Base-by-base conservation (phyloP, 208 protist genomes). In the Trypanosoma brucei region DNA sequence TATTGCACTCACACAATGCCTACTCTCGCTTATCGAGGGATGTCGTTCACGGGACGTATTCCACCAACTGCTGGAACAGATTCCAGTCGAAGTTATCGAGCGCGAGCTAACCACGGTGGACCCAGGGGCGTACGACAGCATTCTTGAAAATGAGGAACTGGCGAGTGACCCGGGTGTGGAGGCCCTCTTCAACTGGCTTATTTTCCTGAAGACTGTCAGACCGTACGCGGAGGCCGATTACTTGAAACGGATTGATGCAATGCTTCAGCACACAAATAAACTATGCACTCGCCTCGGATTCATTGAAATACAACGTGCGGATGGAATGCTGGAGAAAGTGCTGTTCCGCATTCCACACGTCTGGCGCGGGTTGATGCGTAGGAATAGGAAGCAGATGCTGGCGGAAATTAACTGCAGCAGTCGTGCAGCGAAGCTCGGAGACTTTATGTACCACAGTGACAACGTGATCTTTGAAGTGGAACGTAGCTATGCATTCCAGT, bases 381-480 rank as follows among this genome's bases (percentile, higher is more conserved):
- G 80, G 46, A 78, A 76, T 50, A 86, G 84, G 70, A 72, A 89
- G 44, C 62, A 72, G 64, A 63, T 95, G 39, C 74, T 95, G 30
- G 91, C 83, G 85, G 53, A 61, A 30, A 77, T 92, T 8, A 84
- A 92, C 65, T 79, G 88, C 58, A 88, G 76, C 30, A 91, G 78
- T 62, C 76, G 83, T 6, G 70, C 76, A 44, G 86, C 81, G 13
- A 91, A 91, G 63, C 65, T 95, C n/a, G 62, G 75, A 34, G 88
- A 91, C 55, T 92, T 95, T 59, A n/a, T 91, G 9, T 77, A 92
- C 67, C 83, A 76, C 55, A 75, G 74, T 14, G 84, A 92, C 55
- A 85, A 89, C 61, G 48, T 95, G 30, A 95, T 95, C 49, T 91
- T 92, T 61, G 79, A 85, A 55, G 81, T 95, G 2, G 85, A 92